These are phyloP conservation scores for Coccinonectria pachysandricola DNA, from an alignment of 2,329 filamentous ascomycete genomes.

Conservation along the genomic window DNA sequence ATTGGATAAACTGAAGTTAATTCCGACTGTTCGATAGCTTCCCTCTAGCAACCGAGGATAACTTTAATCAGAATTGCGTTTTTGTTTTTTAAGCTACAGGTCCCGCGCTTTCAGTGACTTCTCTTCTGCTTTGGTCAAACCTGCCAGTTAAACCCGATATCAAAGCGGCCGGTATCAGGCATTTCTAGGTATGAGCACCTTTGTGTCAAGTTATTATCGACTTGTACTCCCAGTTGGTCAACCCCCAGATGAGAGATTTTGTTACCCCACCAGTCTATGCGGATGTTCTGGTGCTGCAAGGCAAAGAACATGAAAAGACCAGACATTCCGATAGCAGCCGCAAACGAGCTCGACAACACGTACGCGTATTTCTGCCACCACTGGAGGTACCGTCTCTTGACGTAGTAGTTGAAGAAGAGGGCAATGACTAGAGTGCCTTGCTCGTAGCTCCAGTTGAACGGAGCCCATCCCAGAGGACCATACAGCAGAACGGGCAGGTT, in stretches of 20 bases:
- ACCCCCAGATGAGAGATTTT: slow-evolving; percentile 10
- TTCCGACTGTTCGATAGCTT: background rate
- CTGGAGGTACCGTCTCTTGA: slow-evolving; percentile 13
- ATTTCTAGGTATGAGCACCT: slow-evolving; percentile 13
- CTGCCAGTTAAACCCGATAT: slow-evolving; percentile 9
- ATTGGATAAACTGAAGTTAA: background rate
- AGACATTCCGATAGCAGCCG: slow-evolving; percentile 17
- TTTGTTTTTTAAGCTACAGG: background rate
- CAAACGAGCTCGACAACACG: slow-evolving; percentile 17
- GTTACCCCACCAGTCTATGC: slow-evolving; percentile 18
- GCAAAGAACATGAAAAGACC: slow-evolving; percentile 18
- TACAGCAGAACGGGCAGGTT: slow-evolving; percentile 15
- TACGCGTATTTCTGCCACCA: slow-evolving; percentile 23
- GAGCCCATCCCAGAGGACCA: slow-evolving; percentile 16
- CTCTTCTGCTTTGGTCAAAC: slow-evolving; percentile 2
- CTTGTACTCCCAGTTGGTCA: slow-evolving; percentile 11
- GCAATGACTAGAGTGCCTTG: slow-evolving; percentile 13
- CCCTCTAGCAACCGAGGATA: too few species aligned
- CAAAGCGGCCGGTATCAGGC: slow-evolving; percentile 11
- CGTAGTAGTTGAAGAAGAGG: slow-evolving; percentile 17
- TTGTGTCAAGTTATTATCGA: slow-evolving; percentile 3
- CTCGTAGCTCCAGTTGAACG: slow-evolving; percentile 19
- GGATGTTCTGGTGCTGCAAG: slow-evolving; percentile 10
- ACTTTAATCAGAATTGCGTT: background rate
- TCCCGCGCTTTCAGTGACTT: background rate